These are phyloP conservation scores for Didymella arachidicola DNA, from an alignment of 2,329 filamentous ascomycete genomes.

Conservation along the genomic window DNA sequence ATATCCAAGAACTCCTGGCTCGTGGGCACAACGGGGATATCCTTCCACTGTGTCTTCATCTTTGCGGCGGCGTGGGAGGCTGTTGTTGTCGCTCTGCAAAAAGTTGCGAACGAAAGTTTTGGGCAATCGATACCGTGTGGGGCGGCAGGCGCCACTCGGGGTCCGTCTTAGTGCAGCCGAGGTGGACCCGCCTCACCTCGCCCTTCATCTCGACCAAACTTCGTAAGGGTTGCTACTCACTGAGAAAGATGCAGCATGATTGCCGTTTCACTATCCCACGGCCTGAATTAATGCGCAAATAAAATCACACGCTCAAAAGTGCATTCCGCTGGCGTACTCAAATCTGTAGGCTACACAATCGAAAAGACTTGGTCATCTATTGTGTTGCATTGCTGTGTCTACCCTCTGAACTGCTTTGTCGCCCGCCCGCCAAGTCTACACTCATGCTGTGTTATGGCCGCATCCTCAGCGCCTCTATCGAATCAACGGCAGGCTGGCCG, in stretches of 20 bases:
- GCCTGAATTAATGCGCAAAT: background rate
- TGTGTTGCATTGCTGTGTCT: conserved; percentile 17
- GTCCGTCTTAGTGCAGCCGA: conserved; percentile 3
- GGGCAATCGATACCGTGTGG: conserved; percentile 23
- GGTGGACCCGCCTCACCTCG: conserved; percentile 2
- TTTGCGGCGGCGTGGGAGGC: conserved; percentile 31
- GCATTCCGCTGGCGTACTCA: too few relatives aligned
- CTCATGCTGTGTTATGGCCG: conserved; percentile 1
- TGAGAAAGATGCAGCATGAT: background rate
- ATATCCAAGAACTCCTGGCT: conserved; percentile 98
- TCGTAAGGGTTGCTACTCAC: background rate
- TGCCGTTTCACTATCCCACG: background rate
- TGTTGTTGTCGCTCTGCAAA: conserved; percentile 29
- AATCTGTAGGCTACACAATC: background rate
- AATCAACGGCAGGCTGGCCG: background rate
- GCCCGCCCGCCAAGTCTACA: background rate
- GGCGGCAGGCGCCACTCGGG: conserved; percentile 10
- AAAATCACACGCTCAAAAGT: too few relatives aligned
- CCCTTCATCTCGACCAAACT: background rate
- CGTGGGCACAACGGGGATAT: conserved; percentile 87
- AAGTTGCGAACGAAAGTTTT: conserved; percentile 25
- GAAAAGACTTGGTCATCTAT: background rate
- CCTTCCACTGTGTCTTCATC: conserved; percentile 56
- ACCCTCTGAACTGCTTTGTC: background rate
- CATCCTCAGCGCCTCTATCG: background rate